These are phyloP conservation scores for Ordospora pajunii DNA, from an alignment of 371 early-diverging fungal genomes.

Conservation along the genomic window DNA sequence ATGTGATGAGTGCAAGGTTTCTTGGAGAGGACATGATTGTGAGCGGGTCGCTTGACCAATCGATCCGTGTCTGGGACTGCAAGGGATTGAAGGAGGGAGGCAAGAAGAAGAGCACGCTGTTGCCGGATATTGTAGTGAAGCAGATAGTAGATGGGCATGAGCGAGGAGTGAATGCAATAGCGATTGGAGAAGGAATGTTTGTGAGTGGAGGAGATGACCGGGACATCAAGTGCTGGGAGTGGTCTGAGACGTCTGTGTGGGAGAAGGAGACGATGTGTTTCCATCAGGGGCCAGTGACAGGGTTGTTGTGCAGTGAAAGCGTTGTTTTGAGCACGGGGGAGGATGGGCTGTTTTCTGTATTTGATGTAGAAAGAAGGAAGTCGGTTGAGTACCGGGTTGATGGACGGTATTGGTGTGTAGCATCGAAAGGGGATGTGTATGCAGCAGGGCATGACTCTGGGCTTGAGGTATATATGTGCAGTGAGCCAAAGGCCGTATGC, in stretches of 20 bases:
- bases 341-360: constrained; percentile 86
- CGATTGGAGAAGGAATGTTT: constrained; percentile 77
- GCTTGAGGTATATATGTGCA: constrained; percentile 84
- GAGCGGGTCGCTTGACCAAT: constrained; percentile 89
- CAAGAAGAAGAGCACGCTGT: constrained; percentile 68
- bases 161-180: constrained; percentile 91
- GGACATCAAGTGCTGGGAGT: constrained; percentile 90
- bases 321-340: constrained; percentile 77
- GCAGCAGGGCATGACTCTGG: constrained; percentile 81
- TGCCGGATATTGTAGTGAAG: constrained; percentile 88
- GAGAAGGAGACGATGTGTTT: constrained; percentile 91
- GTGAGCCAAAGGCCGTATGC: constrained; percentile 81
- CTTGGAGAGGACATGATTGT: constrained; percentile 92
- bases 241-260: constrained; percentile 84
- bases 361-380: constrained; percentile 83
- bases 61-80: constrained; percentile 95
- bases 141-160: constrained; percentile 95
- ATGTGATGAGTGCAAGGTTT: constrained; percentile 96
- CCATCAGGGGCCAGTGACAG: constrained; percentile 90
- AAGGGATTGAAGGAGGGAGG: constrained; percentile 65
- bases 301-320: constrained; percentile 65
- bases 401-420: constrained; percentile 90
- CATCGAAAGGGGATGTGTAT: constrained; percentile 64
- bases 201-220: constrained; percentile 93
- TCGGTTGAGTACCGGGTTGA: constrained; percentile 74